These are phyloP conservation scores for Amanita rubescens DNA, from an alignment of 768 basidiomycete genomes.

Conservation along the genomic window DNA sequence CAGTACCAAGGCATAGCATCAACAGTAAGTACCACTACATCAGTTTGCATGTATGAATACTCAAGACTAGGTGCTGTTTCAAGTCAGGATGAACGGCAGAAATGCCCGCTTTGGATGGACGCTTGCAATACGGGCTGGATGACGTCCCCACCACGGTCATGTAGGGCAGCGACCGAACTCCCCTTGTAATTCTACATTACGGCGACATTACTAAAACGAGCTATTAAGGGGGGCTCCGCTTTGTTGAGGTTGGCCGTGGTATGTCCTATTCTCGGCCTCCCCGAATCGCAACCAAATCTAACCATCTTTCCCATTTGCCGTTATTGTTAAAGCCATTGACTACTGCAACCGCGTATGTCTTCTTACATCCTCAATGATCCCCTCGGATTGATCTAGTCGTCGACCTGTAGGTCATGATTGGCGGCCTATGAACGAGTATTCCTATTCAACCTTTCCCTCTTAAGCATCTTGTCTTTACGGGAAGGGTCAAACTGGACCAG, in stretches of 20 bases:
- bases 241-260: constrained; percentile 98
- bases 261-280: constrained; percentile 17
- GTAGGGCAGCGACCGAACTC: not conserved
- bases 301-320: constrained; percentile 87
- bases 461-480: constrained; percentile 94
- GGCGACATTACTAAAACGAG: constrained; percentile 55
- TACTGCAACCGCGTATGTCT: constrained; percentile 94
- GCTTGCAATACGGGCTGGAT: constrained; percentile 2
- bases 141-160: not conserved
- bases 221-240: too few species aligned
- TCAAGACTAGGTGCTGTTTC: not conserved
- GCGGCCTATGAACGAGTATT: constrained; percentile 87
- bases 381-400: not conserved
- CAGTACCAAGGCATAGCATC: too few species aligned
- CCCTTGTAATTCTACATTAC: constrained; percentile 9
- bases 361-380: not conserved
- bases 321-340: constrained; percentile 97
- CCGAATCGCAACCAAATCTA: not conserved
- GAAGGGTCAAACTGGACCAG: constrained; percentile 83
- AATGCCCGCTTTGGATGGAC: constrained; percentile 3
- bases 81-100: not conserved
- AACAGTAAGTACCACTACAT: not conserved
- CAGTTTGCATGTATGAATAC: not conserved
- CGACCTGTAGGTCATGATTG: constrained; percentile 77
- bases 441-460: constrained; percentile 89